Evolutionary conservation across 192 early-diverging fungal genomes (phyloP).

Genomic region (Backusella parvicylindrica): DNA sequence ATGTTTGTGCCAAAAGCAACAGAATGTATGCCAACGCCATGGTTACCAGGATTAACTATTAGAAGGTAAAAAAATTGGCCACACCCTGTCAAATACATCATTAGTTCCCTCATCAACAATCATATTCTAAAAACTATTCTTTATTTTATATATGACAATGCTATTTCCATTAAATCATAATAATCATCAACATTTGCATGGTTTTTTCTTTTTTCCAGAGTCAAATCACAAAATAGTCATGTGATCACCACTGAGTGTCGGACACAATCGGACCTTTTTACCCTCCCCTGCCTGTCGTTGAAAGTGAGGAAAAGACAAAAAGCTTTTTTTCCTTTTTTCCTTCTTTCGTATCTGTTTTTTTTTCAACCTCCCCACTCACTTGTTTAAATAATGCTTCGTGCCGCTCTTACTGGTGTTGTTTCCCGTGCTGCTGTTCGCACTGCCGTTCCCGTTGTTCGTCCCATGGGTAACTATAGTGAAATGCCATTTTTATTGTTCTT

Average conservation of each 20-base stretch:
- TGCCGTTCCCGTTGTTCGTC: constrained; percentile 19
- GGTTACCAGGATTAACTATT: too few species aligned
- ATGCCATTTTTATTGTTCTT: too few species aligned
- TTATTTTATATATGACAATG: too few species aligned
- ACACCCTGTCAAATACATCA: too few species aligned
- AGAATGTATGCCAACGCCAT: too few species aligned
- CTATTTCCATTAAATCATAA: too few species aligned
- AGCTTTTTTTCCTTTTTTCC: neutral
- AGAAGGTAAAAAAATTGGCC: too few species aligned
- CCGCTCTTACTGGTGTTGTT: constrained; percentile 30
- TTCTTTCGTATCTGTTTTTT: constrained; percentile 3
- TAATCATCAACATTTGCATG: too few species aligned
- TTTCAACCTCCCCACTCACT: constrained; percentile 19
- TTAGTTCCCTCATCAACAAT: too few species aligned
- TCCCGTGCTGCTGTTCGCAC: constrained; percentile 31
- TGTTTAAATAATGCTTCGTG: constrained; percentile 34
- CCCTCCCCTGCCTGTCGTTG: neutral
- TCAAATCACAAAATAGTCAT: neutral
- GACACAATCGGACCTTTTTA: neutral
- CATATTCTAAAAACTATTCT: too few species aligned
- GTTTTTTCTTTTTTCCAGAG: too few species aligned
- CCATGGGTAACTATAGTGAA: constrained; percentile 8
- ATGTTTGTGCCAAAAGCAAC: neutral
- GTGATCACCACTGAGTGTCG: neutral
- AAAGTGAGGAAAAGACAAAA: neutral